A percentile compares a stretch with the other conserved stretches of the same genome.
These are phyloP conservation scores for Chrysoporthe deuterocubensis DNA, from an alignment of 2,329 filamentous ascomycete genomes.

Conservation along the genomic window DNA sequence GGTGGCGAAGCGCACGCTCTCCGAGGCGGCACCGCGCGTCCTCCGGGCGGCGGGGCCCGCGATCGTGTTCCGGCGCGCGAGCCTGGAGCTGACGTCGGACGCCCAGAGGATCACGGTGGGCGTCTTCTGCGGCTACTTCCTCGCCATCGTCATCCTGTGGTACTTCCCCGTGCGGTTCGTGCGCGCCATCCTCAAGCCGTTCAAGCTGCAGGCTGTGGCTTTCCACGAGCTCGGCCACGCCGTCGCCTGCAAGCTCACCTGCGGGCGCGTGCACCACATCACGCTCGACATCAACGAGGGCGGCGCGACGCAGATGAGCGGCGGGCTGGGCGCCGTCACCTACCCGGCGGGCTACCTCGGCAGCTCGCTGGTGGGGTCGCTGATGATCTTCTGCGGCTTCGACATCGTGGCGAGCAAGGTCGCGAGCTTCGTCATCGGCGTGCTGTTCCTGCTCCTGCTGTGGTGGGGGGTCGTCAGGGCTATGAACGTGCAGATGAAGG, in stretches of 20 bases:
- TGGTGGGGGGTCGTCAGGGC: slow-evolving; percentile 63
- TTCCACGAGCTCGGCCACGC: slow-evolving; percentile 84
- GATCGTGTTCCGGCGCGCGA: slow-evolving; percentile 51
- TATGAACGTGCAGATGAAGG: slow-evolving; percentile 15
- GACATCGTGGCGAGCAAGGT: slow-evolving; percentile 81
- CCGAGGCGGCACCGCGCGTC: slow-evolving; percentile 19
- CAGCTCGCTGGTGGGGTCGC: slow-evolving; percentile 74
- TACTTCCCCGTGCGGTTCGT: slow-evolving; percentile 70
- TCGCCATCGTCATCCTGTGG: slow-evolving; percentile 77
- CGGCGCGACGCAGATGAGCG: slow-evolving; percentile 74
- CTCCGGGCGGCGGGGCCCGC: slow-evolving; percentile 22
- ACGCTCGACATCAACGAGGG: slow-evolving; percentile 76
- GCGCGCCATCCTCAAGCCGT: slow-evolving; percentile 76
- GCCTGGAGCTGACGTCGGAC: slow-evolving; percentile 59
- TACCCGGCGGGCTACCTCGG: slow-evolving; percentile 80
- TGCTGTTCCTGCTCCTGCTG: slow-evolving; percentile 76
- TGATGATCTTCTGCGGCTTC: slow-evolving; percentile 80
- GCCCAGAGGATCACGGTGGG: slow-evolving; percentile 74
- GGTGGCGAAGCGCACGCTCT: slow-evolving; percentile 18
- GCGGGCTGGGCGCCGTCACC: slow-evolving; percentile 71
- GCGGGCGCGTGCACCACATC: slow-evolving; percentile 75
- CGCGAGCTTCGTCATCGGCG: slow-evolving; percentile 73
- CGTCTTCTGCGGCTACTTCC: slow-evolving; percentile 72
- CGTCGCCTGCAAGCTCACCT: slow-evolving; percentile 72
- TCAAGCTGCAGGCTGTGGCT: slow-evolving; percentile 86